These are phyloP conservation scores for Aspergillus egyptiacus DNA, from an alignment of 495 filamentous ascomycete species.

Conservation along the genomic window DNA sequence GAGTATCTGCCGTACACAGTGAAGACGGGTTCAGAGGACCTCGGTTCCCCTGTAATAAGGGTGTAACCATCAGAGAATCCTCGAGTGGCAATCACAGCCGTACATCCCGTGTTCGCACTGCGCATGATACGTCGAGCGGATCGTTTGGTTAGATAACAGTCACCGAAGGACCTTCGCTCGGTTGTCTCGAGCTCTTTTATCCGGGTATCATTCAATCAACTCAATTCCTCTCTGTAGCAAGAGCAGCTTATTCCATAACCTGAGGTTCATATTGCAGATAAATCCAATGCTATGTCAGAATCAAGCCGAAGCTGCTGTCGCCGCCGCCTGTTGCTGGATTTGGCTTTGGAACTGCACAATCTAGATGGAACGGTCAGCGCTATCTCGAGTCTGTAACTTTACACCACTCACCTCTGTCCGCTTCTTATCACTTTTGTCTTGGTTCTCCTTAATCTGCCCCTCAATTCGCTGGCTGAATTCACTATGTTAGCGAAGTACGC, in stretches of 20 bases:
- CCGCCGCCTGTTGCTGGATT: constrained; percentile 34
- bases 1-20: too few species aligned
- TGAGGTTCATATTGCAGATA: background rate
- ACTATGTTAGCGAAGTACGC: background rate
- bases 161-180: too few species aligned
- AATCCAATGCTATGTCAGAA: background rate
- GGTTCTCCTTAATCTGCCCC: constrained; percentile 66
- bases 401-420: constrained; percentile 54
- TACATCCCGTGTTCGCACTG: background rate
- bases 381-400: background rate
- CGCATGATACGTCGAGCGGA: background rate
- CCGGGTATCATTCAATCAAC: background rate
- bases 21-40: too few species aligned
- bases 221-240: background rate
- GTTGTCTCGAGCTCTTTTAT: too few species aligned
- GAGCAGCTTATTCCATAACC: background rate
- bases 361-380: constrained; percentile 23
- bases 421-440: constrained; percentile 77
- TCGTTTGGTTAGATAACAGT: background rate
- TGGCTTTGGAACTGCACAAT: constrained; percentile 42
- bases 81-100: background rate
- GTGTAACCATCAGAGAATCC: too few species aligned
- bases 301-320: constrained; percentile 34
- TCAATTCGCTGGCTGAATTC: constrained; percentile 70
- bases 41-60: too few species aligned